phyloP scores from a whole-genome alignment of 2,329 filamentous ascomycete genomes.

The Ilyonectria sp. region DNA sequence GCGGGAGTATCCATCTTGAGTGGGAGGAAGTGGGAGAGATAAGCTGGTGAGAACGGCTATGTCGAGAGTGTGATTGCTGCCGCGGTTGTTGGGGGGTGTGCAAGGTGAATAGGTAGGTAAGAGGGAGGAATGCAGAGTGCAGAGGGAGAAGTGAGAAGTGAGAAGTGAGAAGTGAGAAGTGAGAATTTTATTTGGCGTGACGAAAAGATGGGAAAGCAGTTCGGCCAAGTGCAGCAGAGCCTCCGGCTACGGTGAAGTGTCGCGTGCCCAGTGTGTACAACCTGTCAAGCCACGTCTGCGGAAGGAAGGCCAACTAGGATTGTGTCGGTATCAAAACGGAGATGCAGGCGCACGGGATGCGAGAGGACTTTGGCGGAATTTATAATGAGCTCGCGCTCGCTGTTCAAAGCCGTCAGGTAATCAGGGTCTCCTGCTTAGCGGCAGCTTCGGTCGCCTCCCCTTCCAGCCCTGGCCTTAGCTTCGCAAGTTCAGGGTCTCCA shows the following conservation, averaged over 20 bases:
- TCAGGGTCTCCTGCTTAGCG: slow-evolving; percentile 22
- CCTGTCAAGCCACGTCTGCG: slow-evolving; percentile 6
- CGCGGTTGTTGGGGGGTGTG: neutral
- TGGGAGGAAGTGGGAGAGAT: neutral
- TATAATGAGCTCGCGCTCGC: slow-evolving; percentile 7
- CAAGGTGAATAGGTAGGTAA: neutral
- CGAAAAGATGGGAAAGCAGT: neutral
- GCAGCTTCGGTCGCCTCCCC: slow-evolving; percentile 12
- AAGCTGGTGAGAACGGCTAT: neutral
- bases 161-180: neutral
- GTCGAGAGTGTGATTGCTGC: neutral
- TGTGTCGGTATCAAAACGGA: slow-evolving; percentile 7
- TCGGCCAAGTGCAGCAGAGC: slow-evolving; percentile 10
- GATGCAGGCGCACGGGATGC: slow-evolving; percentile 2
- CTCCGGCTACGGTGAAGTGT: slow-evolving; percentile 11
- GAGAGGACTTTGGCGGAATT: slow-evolving; percentile 10
- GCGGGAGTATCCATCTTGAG: slow-evolving; percentile 27
- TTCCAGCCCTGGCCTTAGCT: slow-evolving; percentile 10
- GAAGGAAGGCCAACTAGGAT: neutral
- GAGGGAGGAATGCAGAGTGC: no score
- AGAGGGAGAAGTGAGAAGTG: neutral
- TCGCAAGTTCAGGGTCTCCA: slow-evolving; percentile 25
- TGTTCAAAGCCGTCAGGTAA: neutral
- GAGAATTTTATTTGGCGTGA: slow-evolving; percentile 19
- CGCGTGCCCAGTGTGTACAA: slow-evolving; percentile 18